Base-by-base conservation (phyloP, 2,329 filamentous ascomycete species). In the Colletotrichum aenigma region DNA sequence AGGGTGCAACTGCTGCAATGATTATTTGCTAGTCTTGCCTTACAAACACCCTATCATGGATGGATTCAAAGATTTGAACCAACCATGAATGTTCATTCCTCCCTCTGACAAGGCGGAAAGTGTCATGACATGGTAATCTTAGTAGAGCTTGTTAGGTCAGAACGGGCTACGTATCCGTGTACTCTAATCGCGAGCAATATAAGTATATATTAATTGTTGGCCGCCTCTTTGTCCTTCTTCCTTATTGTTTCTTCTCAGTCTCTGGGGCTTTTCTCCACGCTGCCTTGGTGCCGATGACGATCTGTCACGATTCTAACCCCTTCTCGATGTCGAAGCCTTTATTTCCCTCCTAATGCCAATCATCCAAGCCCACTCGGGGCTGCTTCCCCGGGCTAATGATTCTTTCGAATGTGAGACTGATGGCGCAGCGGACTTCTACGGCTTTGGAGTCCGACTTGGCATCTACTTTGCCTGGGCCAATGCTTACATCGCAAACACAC, bases 401-500 rank as follows among this genome's bases (percentile, higher is more conserved):
- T 15, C 10, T 12, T 18, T 43, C 4, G 43, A 58, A 71, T 80
- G 77, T 69, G 52, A 66, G n/a, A 77, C 77, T 48, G 74, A 79
- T 6, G 68, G 76, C 28, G 81, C 80, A n/a, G 71, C 78, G 21
- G 81, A 83, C 76, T 81, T 82, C 76, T 83, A 83, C 68, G 81
- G 82, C 26, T 79, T 83, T 26, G 82, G 82, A 5, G 80, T 83
- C 32, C 79, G 82, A 15, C 78, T 83, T 34, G 81, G 82, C 26
- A 76, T 84, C 71, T 84, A 83, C 76, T 81, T 82, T 56, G 77
- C 81, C 66, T 83, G 82, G 81, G 72, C 81, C 21, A 77, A 78
- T 13, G 77, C 77, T 16, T 81, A 77, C 65, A 66, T 83, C 71
- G 78, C 80, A 43, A 82, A 83, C 74, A 78, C 76, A 4, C 43